Evolutionary conservation across 805 yeast genomes (phyloP), one percentile per base, ranked within the genome.

Genomic region (Scheffersomyces stipitis): DNA sequence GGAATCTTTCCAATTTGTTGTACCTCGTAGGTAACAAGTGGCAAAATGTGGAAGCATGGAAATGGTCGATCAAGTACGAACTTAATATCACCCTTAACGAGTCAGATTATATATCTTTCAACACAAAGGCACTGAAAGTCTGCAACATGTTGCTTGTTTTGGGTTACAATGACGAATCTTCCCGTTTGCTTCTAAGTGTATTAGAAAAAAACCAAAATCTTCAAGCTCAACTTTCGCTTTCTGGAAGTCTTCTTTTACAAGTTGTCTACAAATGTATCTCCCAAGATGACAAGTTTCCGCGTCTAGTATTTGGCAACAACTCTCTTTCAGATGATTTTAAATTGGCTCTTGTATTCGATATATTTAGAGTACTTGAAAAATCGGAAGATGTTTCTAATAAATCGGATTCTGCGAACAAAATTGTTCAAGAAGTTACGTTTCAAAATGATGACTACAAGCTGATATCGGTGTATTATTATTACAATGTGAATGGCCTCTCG

Each of bases 1-100:
- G 66, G 33, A 76, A 75, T 46, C 42, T 77, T 3, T 68, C 80
- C 3, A 75, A 72, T 42, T 33, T 77, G 9, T 52, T 66, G 5
- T 76, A 63, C 46, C 69, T 73, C 39, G 47, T 61, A 32, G 76
- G 73, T 0, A 57, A 52, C 6, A 54, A 42, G 24, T 33, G 51
- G 16, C 26, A 53, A 4, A 40, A 28, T 13, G 15, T 5, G 2
- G 33, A 35, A 3, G 27, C 26, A 13, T 47, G 49, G 44, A 28
- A 47, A 43, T 6, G 26, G 47, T 1, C 37, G 18, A 5, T 45
- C 39, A 33, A 63, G 60, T 55, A 40, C 36, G 33, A 34, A 37
- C 48, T 7, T 36, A 63, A 12, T 41, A 56, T 18, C 20, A 37
- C 5, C 17, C 30, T 3, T 38, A 39, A 4, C 18, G 33, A 18